A percentile compares a stretch with the other conserved stretches of the same genome.
phyloP scores from a whole-genome alignment of 305 asterid genomes.

The Fraxinus sp. region DNA sequence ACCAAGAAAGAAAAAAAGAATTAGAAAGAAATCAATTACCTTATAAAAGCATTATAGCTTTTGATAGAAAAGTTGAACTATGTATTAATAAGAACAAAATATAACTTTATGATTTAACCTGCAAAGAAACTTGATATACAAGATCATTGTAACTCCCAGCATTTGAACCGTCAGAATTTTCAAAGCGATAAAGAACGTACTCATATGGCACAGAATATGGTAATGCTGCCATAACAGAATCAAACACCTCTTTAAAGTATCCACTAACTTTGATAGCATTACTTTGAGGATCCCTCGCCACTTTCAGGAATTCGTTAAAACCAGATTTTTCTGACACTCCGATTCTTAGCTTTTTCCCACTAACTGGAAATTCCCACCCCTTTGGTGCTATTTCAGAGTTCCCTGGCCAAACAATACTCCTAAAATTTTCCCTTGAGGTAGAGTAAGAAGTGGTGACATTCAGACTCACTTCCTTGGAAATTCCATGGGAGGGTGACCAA shows the following conservation, averaged over 20 bases:
- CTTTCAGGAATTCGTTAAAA: slow-evolving; percentile 33
- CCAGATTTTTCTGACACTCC: slow-evolving; percentile 41
- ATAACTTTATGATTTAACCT: background rate
- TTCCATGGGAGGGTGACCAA: slow-evolving; percentile 34
- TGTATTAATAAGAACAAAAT: background rate
- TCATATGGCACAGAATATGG: slow-evolving; percentile 16
- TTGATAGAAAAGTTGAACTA: background rate
- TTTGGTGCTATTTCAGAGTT: slow-evolving; percentile 31
- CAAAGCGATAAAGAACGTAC: background rate
- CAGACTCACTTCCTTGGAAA: slow-evolving; percentile 15
- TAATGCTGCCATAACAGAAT: slow-evolving; percentile 11
- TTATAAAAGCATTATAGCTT: too few relatives aligned
- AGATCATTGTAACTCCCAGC: background rate
- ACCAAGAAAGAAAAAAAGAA: background rate
- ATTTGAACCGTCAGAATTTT: background rate
- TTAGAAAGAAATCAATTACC: background rate
- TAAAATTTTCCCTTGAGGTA: slow-evolving; percentile 6
- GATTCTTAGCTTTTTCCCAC: slow-evolving; percentile 37
- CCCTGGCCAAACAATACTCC: slow-evolving; percentile 54
- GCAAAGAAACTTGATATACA: background rate
- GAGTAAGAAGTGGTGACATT: background rate
- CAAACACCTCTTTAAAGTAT: slow-evolving; percentile 22
- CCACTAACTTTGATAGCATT: slow-evolving; percentile 24
- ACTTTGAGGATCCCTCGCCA: slow-evolving; percentile 23
- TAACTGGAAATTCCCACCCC: slow-evolving; percentile 42